Evolutionary conservation across 495 filamentous ascomycete species (phyloP), one percentile per base, ranked within the genome.

Genomic region (Podospora appendiculata): DNA sequence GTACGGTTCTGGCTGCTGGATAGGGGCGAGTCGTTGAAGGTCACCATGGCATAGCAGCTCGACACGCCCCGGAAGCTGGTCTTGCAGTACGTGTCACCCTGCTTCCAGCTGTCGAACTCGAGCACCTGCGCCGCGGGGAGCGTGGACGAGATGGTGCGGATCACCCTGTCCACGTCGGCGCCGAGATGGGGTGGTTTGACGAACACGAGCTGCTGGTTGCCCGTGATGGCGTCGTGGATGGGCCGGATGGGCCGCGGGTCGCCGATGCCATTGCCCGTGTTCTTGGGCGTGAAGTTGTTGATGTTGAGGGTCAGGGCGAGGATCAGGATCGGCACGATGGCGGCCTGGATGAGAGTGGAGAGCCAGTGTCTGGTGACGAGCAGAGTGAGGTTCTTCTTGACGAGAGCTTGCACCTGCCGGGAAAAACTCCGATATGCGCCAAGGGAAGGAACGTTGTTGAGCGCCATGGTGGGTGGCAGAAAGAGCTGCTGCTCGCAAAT

Each of bases 291-390:
- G 42, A 69, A 69, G 48, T 71, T 69, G 12, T 60, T 61, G 42
- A 64, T 67, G 41, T 66, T 57, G 45, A 71, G 67, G 12, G 58
- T 55, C 12, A 69, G 34, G 32, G 68, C 60, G 13, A 67, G 58
- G 63, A 88, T 85, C 42, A 86, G 68, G 32, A 86, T 84, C 16
- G 85, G 88, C 10, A 83, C 81, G 18, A 83, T 57, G 1, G 79
- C 85, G 13, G 87, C 70, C 52, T 84, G 81, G 11, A 60, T 17
- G 8, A 60, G 51, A 12, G 58, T 60, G 33, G 54, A 47, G 2
- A 60, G 16, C 58, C 58, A 60, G 34, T 60, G 58, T 25, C 58
- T 42, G 8, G 54, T 56, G 18, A 57, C 48, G 16, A 60, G 58
- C 32, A 60, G 41, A 33, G 48, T 3, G 14, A 60, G 54, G 16